Conservation (phyloP, 805 yeast genomes). For the Clavispora phyllophila region DNA sequence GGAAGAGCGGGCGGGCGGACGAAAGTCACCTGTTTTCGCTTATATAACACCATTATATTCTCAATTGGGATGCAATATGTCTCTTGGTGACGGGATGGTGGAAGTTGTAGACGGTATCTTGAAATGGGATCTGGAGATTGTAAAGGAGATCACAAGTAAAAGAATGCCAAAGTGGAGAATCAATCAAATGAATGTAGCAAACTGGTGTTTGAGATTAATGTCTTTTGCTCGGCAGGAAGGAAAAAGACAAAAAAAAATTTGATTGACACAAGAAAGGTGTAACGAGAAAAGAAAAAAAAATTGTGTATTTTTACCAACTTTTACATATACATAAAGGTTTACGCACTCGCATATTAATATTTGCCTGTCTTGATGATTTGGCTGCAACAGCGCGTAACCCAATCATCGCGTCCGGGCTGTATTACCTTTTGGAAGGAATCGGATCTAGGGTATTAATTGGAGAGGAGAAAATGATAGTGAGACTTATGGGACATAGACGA, state of each 20-base stretch:
- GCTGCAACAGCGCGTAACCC: constrained; percentile 7
- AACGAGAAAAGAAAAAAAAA: neutral
- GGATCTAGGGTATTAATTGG: too few relatives aligned
- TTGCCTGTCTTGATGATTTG: constrained; percentile 1
- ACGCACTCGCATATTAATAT: constrained; percentile 2
- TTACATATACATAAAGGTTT: neutral
- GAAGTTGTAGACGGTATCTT: neutral
- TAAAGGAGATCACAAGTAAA: neutral
- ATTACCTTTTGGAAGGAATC: neutral
- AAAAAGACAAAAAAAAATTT: neutral
- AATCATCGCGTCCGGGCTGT: neutral
- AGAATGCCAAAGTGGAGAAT: neutral
- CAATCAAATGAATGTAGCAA: neutral
- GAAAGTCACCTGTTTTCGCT: constrained; percentile 63
- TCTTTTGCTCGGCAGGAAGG: neutral
- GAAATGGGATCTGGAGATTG: neutral
- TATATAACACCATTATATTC: constrained; percentile 68
- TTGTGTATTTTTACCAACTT: neutral
- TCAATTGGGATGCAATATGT: neutral
- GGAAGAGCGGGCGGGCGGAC: constrained; percentile 58
- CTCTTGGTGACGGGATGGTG: neutral
- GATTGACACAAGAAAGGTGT: neutral
- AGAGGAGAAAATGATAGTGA: neutral
- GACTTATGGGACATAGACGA: too few relatives aligned
- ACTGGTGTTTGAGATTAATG: neutral